Conservation (phyloP, 2,329 filamentous ascomycete species). For the Triangularia setosa region DNA sequence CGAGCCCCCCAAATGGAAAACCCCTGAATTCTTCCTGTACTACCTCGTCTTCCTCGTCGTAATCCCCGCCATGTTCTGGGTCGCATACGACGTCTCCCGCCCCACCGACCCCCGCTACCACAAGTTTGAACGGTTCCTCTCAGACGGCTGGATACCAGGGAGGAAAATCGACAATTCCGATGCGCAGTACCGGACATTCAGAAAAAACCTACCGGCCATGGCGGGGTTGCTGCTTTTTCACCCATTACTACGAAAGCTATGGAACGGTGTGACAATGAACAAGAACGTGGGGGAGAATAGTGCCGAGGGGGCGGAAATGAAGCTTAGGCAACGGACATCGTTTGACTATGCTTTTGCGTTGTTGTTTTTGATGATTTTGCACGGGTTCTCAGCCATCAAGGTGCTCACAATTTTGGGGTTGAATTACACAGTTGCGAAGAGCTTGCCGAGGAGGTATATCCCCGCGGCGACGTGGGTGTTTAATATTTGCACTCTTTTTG, state of each 20-base stretch:
- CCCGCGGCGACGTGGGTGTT: conserved; percentile 83
- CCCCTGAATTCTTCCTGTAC: conserved; percentile 82
- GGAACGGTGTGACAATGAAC: conserved; percentile 49
- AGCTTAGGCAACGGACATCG: conserved; percentile 65
- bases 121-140: conserved; percentile 67
- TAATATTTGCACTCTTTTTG: conserved; percentile 80
- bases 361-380: conserved; percentile 72
- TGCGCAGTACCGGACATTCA: conserved; percentile 78
- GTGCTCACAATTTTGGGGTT: conserved; percentile 72
- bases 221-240: conserved; percentile 70
- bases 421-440: conserved; percentile 74
- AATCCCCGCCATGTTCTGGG: conserved; percentile 86
- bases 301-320: conserved; percentile 47
- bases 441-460: conserved; percentile 66
- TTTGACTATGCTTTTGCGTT: conserved; percentile 83
- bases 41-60: conserved; percentile 61
- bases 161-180: conserved; percentile 69
- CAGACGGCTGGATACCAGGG: conserved; percentile 85
- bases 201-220: conserved; percentile 81
- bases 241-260: conserved; percentile 70
- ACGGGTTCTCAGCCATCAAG: conserved; percentile 83
- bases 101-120: conserved; percentile 75
- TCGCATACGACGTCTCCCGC: conserved; percentile 80
- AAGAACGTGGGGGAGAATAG: conserved; percentile 29
- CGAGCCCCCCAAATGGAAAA: conserved; percentile 71